Evolutionary conservation across 2,329 filamentous ascomycete species (phyloP).

Genomic region (Bipolaris gigantea): DNA sequence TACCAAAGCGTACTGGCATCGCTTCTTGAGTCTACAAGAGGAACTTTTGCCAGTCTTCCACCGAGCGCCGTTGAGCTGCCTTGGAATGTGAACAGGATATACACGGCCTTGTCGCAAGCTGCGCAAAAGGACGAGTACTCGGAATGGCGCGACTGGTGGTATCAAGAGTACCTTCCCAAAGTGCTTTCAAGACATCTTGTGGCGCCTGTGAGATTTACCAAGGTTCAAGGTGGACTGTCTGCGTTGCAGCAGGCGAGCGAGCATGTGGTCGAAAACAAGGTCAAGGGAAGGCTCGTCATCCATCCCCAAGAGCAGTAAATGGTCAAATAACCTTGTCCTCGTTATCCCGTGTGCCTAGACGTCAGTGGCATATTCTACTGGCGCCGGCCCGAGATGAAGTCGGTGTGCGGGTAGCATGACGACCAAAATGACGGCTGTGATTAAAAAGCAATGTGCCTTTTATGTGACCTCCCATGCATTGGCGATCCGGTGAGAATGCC

Average conservation of each 20-base stretch:
- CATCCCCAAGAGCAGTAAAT: constrained; percentile 27
- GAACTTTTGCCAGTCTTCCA: constrained; percentile 28
- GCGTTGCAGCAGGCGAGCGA: constrained; percentile 28
- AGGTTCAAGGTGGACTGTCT: constrained; percentile 25
- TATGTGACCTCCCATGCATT: background rate
- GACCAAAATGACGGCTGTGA: background rate
- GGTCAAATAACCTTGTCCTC: background rate
- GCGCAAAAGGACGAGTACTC: constrained; percentile 25
- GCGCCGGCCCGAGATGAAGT: background rate
- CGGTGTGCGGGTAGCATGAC: background rate
- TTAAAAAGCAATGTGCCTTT: background rate
- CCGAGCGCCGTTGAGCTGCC: constrained; percentile 26
- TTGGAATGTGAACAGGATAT: constrained; percentile 27
- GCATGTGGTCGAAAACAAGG: constrained; percentile 28
- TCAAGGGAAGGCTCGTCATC: constrained; percentile 27
- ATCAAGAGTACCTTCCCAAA: constrained; percentile 28
- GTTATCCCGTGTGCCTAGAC: background rate
- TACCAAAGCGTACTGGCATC: constrained; percentile 31
- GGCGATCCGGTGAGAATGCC: background rate
- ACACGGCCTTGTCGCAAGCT: constrained; percentile 33
- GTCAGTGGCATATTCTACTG: background rate
- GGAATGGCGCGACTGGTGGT: constrained; percentile 31
- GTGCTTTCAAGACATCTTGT: constrained; percentile 26
- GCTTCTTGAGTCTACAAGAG: constrained; percentile 24
- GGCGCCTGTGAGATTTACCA: constrained; percentile 27